Evolutionary conservation across 148 eudicot species (phyloP), one percentile per base, ranked within the genome.

Genomic region (Rhododendron williamsianum): DNA sequence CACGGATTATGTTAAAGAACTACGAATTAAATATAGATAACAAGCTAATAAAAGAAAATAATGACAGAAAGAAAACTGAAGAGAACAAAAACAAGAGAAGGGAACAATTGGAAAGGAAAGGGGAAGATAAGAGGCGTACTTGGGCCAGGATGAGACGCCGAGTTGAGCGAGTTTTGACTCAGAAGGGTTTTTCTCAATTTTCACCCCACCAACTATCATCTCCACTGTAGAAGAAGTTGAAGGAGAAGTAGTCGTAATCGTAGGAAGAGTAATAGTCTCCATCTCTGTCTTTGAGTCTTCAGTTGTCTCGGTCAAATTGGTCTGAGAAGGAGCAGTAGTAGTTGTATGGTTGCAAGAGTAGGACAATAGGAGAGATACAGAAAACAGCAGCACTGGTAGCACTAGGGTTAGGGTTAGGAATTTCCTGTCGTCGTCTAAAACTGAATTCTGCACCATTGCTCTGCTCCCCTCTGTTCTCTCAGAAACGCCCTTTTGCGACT

Each of bases 341-440:
- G 30, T 13, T 27, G 76, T 4, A 30, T 30, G 76, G 18, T 71
- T 33, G 38, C 76, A 30, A 30, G 76, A 71, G 76, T 30, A 71
- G 38, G 76, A 27, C 76, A 71, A 30, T 1, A 71, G 38, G 76
- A 71, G 8, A 30, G 76, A 71, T 30, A 15, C 38, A 71, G 76
- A 71, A 71, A 71, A 71, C 19, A 71, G 38, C 8, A 71, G 76
- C 76, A 71, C 38, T 71, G 76, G 76, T 71, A 71, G 2, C 76
- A 13, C 76, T 71, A 71, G 76, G 76, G 76, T 71, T 71, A 71
- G 38, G 76, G 76, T 71, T 71, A 30, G 76, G 76, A 71, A 71
- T 71, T 71, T 71, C 19, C 21, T 30, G 38, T 71, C 15, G 35
- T 63, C 69, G 30, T n/a, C 72, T n/a, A 2, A n/a, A n/a, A 63